Evolutionary conservation across 805 yeast genomes (phyloP).

Genomic region (Ogataea corticis): DNA sequence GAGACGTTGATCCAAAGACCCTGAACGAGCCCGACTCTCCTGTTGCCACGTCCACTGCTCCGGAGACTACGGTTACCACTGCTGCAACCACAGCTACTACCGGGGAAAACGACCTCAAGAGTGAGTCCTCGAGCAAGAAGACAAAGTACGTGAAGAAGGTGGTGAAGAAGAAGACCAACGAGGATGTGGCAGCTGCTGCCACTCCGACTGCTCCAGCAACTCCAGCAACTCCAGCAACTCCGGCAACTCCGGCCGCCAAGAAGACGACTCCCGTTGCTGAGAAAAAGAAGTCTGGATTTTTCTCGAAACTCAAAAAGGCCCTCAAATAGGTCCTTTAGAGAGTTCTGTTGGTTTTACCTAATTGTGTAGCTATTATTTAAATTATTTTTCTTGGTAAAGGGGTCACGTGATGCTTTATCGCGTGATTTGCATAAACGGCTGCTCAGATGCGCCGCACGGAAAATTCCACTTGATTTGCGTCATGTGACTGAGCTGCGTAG

Average conservation of each 20-base stretch:
- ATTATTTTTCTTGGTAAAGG: neutral
- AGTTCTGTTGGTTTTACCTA: neutral
- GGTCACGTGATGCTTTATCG: no score
- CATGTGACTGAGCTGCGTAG: no score
- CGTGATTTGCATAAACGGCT: no score
- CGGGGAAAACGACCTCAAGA: slow-evolving; percentile 30
- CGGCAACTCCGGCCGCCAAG: slow-evolving; percentile 10
- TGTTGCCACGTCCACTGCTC: slow-evolving; percentile 34
- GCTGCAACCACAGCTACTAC: slow-evolving; percentile 55
- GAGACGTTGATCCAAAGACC: slow-evolving; percentile 57
- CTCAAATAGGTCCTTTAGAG: slow-evolving; percentile 28
- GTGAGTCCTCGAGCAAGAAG: slow-evolving; percentile 19
- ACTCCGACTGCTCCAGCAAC: slow-evolving; percentile 2
- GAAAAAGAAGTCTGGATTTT: slow-evolving; percentile 43
- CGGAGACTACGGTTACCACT: slow-evolving; percentile 28
- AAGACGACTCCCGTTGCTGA: slow-evolving; percentile 18
- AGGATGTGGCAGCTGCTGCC: slow-evolving; percentile 14
- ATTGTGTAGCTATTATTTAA: slow-evolving; percentile 8
- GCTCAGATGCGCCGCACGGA: no score
- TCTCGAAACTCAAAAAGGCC: slow-evolving; percentile 43
- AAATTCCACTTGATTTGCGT: no score
- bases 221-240: slow-evolving; percentile 9
- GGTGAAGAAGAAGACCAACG: slow-evolving; percentile 32
- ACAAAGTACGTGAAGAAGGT: slow-evolving; percentile 36
- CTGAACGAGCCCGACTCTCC: slow-evolving; percentile 46